phyloP scores from a whole-genome alignment of 306 rosid genomes.

The Dryas octopetala region DNA sequence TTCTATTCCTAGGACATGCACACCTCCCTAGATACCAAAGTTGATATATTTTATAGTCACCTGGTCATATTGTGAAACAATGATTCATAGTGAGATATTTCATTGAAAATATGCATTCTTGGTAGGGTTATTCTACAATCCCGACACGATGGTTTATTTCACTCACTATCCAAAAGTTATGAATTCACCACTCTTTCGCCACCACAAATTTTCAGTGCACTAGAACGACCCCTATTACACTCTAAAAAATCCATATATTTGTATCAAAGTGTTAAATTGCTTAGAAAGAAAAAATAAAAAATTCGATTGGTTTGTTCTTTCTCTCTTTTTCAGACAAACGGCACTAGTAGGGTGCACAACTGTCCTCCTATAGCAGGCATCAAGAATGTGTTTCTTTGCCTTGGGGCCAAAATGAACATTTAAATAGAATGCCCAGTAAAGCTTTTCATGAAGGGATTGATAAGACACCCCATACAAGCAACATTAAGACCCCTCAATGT shows the following conservation, averaged over 20 bases:
- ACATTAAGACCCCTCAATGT: background rate
- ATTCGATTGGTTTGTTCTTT: background rate
- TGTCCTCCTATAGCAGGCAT: constrained; percentile 12
- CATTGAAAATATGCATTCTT: background rate
- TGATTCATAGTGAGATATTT: background rate
- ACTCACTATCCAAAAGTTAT: too few relatives aligned
- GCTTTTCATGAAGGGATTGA: too few relatives aligned
- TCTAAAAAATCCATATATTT: too few relatives aligned
- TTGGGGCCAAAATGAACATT: background rate
- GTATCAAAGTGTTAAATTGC: background rate
- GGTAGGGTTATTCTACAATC: background rate
- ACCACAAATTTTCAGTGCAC: too few relatives aligned
- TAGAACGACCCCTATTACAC: too few relatives aligned
- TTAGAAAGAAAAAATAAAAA: background rate
- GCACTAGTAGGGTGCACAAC: background rate
- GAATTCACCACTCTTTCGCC: too few relatives aligned
- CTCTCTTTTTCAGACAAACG: constrained; percentile 2
- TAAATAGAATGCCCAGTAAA: too few relatives aligned
- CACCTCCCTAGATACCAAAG: background rate
- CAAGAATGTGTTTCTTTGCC: background rate
- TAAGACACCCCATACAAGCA: too few relatives aligned
- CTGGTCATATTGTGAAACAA: background rate
- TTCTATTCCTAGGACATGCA: background rate
- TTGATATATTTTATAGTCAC: too few relatives aligned
- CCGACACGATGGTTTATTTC: too few relatives aligned